phyloP scores from a whole-genome alignment of 192 early-diverging fungal genomes.

The Backusella australiensis region DNA sequence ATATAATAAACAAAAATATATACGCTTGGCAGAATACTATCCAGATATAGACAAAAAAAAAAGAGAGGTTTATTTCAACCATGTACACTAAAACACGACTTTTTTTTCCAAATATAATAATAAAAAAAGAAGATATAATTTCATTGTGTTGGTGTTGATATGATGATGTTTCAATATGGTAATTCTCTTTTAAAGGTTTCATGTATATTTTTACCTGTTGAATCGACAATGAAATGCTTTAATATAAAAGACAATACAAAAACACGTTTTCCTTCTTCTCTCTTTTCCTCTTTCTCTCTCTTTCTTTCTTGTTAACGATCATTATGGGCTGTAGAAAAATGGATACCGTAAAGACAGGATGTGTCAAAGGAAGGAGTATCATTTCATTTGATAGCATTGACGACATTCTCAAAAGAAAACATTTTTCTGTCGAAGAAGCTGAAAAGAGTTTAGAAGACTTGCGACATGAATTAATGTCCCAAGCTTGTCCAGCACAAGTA shows the following conservation, averaged over 20 bases:
- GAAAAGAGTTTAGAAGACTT: slow-evolving; percentile 23
- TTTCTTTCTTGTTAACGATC: background rate
- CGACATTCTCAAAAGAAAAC: background rate
- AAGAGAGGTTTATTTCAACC: background rate
- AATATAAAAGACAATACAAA: background rate
- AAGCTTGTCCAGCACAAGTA: slow-evolving; percentile 5
- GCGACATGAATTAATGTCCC: background rate
- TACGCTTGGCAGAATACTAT: background rate
- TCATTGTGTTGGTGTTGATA: background rate
- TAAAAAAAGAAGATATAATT: background rate
- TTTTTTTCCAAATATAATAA: background rate
- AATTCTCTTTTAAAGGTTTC: background rate
- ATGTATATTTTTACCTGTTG: background rate
- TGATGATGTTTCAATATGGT: no score
- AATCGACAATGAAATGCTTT: background rate
- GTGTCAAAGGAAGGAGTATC: background rate
- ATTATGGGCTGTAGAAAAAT: background rate
- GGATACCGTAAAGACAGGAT: background rate
- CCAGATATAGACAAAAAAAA: background rate
- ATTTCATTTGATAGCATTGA: background rate
- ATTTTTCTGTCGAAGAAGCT: background rate
- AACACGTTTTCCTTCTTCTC: background rate
- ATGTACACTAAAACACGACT: background rate
- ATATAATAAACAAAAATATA: slow-evolving; percentile 8
- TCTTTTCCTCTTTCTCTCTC: background rate